These are phyloP conservation scores for Aschersonia sp. DNA, from an alignment of 2,329 filamentous ascomycete species.

Conservation along the genomic window DNA sequence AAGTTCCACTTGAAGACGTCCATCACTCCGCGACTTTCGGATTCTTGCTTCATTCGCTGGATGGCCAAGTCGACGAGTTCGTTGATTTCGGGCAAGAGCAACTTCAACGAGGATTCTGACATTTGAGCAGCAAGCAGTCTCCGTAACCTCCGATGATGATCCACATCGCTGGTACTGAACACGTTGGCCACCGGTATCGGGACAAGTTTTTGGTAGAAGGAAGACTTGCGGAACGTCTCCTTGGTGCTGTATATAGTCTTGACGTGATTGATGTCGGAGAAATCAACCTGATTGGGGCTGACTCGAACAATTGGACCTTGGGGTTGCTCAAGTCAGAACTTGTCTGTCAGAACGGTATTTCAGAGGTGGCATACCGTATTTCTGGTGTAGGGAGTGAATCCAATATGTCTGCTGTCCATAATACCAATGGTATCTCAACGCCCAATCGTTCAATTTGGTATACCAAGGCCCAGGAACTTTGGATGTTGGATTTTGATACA, in stretches of 20 bases:
- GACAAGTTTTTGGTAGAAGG: constrained; percentile 10
- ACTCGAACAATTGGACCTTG: constrained; percentile 13
- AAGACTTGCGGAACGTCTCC: constrained; percentile 11
- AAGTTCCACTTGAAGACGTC: constrained; percentile 40
- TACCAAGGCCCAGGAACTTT: constrained; percentile 13
- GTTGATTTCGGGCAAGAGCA: constrained; percentile 17
- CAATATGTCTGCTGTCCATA: constrained; percentile 6
- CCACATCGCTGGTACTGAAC: constrained; percentile 24
- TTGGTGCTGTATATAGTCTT: constrained; percentile 18
- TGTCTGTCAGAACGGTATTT: background rate
- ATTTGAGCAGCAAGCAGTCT: constrained; percentile 25
- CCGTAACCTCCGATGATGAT: constrained; percentile 23
- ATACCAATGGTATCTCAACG: constrained; percentile 7
- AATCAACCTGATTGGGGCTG: constrained; percentile 9
- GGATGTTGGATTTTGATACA: constrained; percentile 3
- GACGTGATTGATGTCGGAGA: constrained; percentile 9
- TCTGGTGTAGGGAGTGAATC: constrained; percentile 10
- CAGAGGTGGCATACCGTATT: constrained; percentile 8
- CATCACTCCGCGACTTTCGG: constrained; percentile 15
- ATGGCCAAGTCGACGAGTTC: constrained; percentile 23
- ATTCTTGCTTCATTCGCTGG: constrained; percentile 27
- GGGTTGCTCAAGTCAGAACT: background rate
- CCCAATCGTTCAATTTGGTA: constrained; percentile 8
- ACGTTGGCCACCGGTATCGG: constrained; percentile 8
- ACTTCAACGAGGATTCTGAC: constrained; percentile 19